These are phyloP conservation scores for Venturia nashicola DNA, from an alignment of 2,329 filamentous ascomycete species.

Conservation along the genomic window DNA sequence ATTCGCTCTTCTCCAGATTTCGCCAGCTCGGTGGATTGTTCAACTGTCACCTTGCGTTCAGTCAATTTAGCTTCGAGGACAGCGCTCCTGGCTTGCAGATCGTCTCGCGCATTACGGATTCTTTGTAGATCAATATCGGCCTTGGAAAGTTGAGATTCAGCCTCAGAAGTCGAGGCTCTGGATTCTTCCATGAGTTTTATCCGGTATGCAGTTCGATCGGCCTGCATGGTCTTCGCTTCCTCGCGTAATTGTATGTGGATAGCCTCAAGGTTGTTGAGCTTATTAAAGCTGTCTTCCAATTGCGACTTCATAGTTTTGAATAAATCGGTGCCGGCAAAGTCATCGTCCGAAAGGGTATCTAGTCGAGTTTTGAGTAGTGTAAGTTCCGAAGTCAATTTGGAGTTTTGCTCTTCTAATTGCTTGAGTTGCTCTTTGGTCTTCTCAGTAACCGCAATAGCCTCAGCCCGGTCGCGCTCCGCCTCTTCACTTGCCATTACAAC, in stretches of 20 bases:
- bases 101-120: slow-evolving; percentile 73
- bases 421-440: slow-evolving; percentile 88
- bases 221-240: slow-evolving; percentile 72
- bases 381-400: slow-evolving; percentile 64
- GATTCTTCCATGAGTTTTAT: slow-evolving; percentile 72
- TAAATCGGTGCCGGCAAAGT: slow-evolving; percentile 82
- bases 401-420: slow-evolving; percentile 63
- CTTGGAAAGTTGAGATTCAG: slow-evolving; percentile 68
- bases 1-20: slow-evolving; percentile 73
- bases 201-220: slow-evolving; percentile 73
- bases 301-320: slow-evolving; percentile 87
- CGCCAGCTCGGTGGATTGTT: slow-evolving; percentile 69
- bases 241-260: slow-evolving; percentile 75
- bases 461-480: slow-evolving; percentile 63
- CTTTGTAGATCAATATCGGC: slow-evolving; percentile 77
- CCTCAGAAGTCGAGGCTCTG: slow-evolving; percentile 58
- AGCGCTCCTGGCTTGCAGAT: slow-evolving; percentile 68
- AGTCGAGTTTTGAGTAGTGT: slow-evolving; percentile 57
- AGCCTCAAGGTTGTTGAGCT: slow-evolving; percentile 83
- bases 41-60: slow-evolving; percentile 55
- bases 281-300: slow-evolving; percentile 84
- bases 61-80: slow-evolving; percentile 71
- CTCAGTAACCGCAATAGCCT: slow-evolving; percentile 59
- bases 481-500: slow-evolving; percentile 49
- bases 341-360: slow-evolving; percentile 66